Conservation (phyloP, 257 asterid genomes). For the Solanum tacnaense region DNA sequence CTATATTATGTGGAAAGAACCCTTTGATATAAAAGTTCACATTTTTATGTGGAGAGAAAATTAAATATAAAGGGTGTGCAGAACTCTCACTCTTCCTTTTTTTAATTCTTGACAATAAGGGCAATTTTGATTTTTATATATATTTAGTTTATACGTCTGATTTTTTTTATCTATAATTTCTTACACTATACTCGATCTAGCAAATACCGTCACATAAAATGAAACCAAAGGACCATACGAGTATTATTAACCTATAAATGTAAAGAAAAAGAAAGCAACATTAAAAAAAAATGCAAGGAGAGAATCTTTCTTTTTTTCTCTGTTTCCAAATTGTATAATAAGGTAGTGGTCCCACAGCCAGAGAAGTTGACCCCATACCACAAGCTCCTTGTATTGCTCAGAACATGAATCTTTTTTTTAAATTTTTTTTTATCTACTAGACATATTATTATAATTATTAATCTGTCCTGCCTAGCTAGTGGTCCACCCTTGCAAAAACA, state of each 20-base stretch:
- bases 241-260: not conserved
- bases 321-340: not conserved
- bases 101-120: not conserved
- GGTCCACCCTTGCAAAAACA: conserved; percentile 5
- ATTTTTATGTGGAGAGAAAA: not conserved
- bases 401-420: conserved; percentile 29
- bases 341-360: conserved; percentile 36
- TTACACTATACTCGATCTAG: not conserved
- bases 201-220: not conserved
- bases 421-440: not conserved
- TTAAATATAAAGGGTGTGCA: not conserved
- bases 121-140: not conserved
- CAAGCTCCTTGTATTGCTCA: conserved; percentile 30
- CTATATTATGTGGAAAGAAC: not conserved
- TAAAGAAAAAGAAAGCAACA: not conserved
- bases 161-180: not conserved
- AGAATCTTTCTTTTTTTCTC: not conserved
- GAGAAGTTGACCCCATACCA: conserved; percentile 22
- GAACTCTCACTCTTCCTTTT: not conserved
- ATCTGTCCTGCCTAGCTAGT: not conserved
- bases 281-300: not conserved
- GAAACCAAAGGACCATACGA: not conserved
- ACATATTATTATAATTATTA: not conserved
- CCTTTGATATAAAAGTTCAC: not conserved
- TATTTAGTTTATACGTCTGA: not conserved